Percentiles rank a stretch among this genome's conserved stretches.
Evolutionary conservation across 805 yeast species (phyloP).

Genomic region (Metschnikowia noctiluminum): DNA sequence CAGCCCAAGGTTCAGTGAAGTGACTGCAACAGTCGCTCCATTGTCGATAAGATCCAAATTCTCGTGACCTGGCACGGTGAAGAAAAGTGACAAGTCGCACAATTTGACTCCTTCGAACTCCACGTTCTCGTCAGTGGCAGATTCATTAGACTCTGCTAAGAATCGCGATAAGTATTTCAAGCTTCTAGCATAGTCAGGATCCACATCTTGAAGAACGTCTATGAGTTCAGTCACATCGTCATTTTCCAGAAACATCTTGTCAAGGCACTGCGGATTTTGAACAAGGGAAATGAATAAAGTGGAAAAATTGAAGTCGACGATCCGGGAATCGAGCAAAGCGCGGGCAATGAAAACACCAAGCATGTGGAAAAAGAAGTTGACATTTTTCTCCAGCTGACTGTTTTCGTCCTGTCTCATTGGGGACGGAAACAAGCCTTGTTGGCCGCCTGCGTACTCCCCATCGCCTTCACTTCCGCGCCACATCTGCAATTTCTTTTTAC

Average conservation of each 20-base stretch:
- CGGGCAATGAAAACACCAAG: slow-evolving; percentile 86
- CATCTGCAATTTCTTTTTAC: slow-evolving; percentile 51
- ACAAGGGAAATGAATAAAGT: slow-evolving; percentile 65
- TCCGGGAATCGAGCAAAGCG: slow-evolving; percentile 81
- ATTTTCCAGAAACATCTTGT: background rate
- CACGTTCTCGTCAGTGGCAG: slow-evolving; percentile 9
- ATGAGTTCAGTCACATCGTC: slow-evolving; percentile 1
- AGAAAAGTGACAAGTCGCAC: slow-evolving; percentile 56
- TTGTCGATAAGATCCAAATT: slow-evolving; percentile 52
- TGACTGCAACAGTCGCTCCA: slow-evolving; percentile 54
- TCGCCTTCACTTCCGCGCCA: slow-evolving; percentile 57
- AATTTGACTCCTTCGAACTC: slow-evolving; percentile 40
- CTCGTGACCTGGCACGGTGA: slow-evolving; percentile 75
- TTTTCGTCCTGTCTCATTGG: slow-evolving; percentile 43
- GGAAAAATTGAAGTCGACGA: slow-evolving; percentile 78
- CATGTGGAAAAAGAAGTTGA: slow-evolving; percentile 53
- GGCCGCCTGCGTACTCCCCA: slow-evolving; percentile 37
- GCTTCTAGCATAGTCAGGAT: slow-evolving; percentile 56
- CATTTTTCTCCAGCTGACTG: slow-evolving; percentile 35
- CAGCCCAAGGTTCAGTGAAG: slow-evolving; percentile 48
- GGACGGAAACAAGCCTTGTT: slow-evolving; percentile 68
- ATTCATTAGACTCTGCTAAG: slow-evolving; percentile 24
- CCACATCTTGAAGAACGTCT: slow-evolving; percentile 47
- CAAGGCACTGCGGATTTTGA: slow-evolving; percentile 22
- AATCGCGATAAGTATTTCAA: slow-evolving; percentile 48